These are phyloP conservation scores for Ceratocystis huliohia DNA, from an alignment of 2,329 filamentous ascomycete species.

Conservation along the genomic window DNA sequence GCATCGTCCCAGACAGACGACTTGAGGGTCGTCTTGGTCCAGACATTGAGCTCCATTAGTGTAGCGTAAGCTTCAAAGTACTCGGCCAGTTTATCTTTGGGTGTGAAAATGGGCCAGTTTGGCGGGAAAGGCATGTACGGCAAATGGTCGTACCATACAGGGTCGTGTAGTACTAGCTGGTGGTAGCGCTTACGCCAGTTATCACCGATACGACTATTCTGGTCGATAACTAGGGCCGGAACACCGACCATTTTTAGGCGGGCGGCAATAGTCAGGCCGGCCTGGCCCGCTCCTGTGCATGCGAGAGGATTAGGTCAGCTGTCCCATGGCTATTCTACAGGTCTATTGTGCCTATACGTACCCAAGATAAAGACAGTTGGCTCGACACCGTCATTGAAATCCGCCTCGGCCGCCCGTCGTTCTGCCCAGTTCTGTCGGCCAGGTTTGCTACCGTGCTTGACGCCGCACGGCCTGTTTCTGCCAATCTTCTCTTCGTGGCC, in stretches of 20 bases:
- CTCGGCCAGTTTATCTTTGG: constrained; percentile 58
- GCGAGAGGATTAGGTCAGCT: not conserved
- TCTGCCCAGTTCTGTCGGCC: constrained; percentile 50
- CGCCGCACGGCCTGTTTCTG: constrained; percentile 40
- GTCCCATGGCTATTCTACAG: constrained; percentile 2
- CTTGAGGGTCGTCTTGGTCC: constrained; percentile 41
- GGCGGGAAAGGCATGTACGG: constrained; percentile 52
- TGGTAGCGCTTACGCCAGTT: constrained; percentile 53
- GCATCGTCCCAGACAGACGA: constrained; percentile 39
- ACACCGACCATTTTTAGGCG: constrained; percentile 48
- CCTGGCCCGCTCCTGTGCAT: constrained; percentile 43
- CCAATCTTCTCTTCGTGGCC: constrained; percentile 40
- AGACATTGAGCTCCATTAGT: constrained; percentile 55
- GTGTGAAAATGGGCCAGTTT: constrained; percentile 57
- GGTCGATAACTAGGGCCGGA: constrained; percentile 45
- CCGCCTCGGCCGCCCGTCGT: constrained; percentile 34
- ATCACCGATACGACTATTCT: constrained; percentile 45
- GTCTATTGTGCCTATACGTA: constrained; percentile 26
- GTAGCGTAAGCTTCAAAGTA: constrained; percentile 55
- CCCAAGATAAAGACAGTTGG: constrained; percentile 51
- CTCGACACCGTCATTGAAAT: constrained; percentile 36
- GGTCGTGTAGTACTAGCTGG: constrained; percentile 55
- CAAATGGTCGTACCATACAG: constrained; percentile 49
- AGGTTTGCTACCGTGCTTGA: constrained; percentile 39
- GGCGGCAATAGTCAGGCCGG: constrained; percentile 44